A percentile compares a stretch with the other conserved stretches of the same genome.
Conservation (phyloP, 139 green algal genomes). For the Chlamydomonas sp. region DNA sequence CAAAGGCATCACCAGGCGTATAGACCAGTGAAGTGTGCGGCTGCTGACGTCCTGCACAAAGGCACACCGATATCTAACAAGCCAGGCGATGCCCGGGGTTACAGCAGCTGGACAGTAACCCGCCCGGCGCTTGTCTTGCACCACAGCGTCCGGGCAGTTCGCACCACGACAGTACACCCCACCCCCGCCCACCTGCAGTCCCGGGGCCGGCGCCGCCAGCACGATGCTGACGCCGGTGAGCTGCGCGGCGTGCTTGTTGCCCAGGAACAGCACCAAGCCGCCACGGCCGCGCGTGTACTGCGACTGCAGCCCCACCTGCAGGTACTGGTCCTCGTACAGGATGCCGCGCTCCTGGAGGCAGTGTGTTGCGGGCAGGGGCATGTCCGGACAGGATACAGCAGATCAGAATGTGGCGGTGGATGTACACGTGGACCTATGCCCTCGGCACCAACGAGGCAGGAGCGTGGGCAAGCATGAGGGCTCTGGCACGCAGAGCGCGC, state of each 20-base stretch:
- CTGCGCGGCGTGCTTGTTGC: constrained; percentile 83
- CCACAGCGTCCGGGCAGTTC: background rate
- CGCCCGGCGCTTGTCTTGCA: background rate
- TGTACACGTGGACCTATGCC: too few species aligned
- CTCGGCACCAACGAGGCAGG: too few species aligned
- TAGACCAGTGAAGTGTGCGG: too few species aligned
- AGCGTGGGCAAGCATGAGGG: too few species aligned
- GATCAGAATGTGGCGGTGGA: background rate
- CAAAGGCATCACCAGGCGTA: background rate
- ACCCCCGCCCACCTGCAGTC: constrained; percentile 24
- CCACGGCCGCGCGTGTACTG: constrained; percentile 64
- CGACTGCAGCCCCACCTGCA: constrained; percentile 93
- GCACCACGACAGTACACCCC: background rate
- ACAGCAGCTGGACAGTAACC: too few species aligned
- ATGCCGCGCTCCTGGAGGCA: constrained; percentile 73
- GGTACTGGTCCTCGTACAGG: constrained; percentile 94
- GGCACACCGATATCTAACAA: too few species aligned
- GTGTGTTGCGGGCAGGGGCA: background rate
- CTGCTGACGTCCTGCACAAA: too few species aligned
- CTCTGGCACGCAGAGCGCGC: too few species aligned
- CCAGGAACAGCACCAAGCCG: constrained; percentile 84
- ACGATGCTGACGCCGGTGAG: constrained; percentile 52
- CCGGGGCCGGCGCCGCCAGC: constrained; percentile 29
- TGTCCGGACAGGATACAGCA: background rate
- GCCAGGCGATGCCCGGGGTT: too few species aligned